Evolutionary conservation across 2,329 filamentous ascomycete genomes (phyloP), one percentile per base, ranked within the genome.

Genomic region (Bimuria novae-zelandiae): DNA sequence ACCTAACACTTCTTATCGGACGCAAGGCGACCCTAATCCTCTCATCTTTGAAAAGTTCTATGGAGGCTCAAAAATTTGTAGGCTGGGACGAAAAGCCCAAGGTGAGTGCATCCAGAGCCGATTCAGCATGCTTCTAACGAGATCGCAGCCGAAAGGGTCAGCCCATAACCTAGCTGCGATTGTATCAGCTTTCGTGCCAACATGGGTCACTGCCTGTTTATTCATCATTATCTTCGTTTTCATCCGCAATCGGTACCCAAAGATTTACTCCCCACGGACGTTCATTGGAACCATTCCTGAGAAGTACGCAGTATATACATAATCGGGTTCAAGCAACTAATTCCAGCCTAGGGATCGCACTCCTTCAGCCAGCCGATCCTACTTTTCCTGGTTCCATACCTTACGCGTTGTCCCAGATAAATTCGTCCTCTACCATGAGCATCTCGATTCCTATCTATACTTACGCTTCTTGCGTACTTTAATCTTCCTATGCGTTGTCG

Each of bases 391-490:
- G 78, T 57, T 80, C 32, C 68, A 71, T 22, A 74, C 79, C 0
- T 83, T 84, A 63, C 74, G 78, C 48, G 76, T 76, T 37, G 73
- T 86, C 17, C 79, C 82, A 3, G 92, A 97, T 70, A 86, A 86
- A 35, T 91, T 90, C 67, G 85, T 92, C 22, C 84, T 97, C 19
- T 90, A 94, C 67, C 91, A 96, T 77, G 90, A 93, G 71, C 95
- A 92, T 0, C 84, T 99, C 57, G 93, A 99, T 71, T 89, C 89
- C 27, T 97, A 93, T 74, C 85, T 97, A 46, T 91, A 95, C 72
- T 80, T 97, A 23, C 90, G 93, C 30, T 96, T 93, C 68, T 77
- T 97, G 59, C 90, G 92, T 68, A 88, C 94, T 49, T 79, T 88
- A 23, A 84, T 88, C 49, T 81, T 89, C 54, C 88, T 95, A 60